Conservation (phyloP, 2,329 filamentous ascomycete species). For the Calonectria pteridis region DNA sequence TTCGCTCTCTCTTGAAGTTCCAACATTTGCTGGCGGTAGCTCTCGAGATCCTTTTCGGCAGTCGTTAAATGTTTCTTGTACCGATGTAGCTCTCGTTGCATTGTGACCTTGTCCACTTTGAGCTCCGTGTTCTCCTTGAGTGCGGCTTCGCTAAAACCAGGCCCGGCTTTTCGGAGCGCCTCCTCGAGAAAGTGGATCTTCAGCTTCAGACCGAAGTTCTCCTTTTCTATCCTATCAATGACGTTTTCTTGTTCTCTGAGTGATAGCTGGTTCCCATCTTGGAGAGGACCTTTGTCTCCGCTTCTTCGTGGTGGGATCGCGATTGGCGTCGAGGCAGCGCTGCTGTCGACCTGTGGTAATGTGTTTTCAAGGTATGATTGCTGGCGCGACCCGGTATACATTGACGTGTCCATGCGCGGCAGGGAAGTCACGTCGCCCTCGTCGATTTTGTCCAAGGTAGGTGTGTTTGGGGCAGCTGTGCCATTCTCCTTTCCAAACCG, state of each 20-base stretch:
- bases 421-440: constrained; percentile 82
- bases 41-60: constrained; percentile 88
- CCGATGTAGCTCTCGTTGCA: constrained; percentile 87
- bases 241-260: constrained; percentile 95
- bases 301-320: constrained; percentile 74
- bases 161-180: constrained; percentile 86
- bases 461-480: constrained; percentile 73
- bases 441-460: constrained; percentile 74
- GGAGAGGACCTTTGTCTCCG: constrained; percentile 75
- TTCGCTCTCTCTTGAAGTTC: constrained; percentile 87
- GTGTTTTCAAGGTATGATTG: constrained; percentile 77
- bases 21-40: constrained; percentile 83
- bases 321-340: constrained; percentile 85
- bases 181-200: constrained; percentile 98
- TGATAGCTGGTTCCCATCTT: constrained; percentile 91
- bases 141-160: constrained; percentile 89
- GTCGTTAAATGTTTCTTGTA: constrained; percentile 87
- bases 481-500: constrained; percentile 73
- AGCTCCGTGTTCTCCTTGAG: constrained; percentile 96
- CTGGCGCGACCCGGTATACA: constrained; percentile 75
- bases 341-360: constrained; percentile 82
- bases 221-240: constrained; percentile 96
- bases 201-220: constrained; percentile 96
- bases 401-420: constrained; percentile 78
- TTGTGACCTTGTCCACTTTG: constrained; percentile 91